Conservation (phyloP, 495 filamentous ascomycete genomes). For the Hypoxylon rickii region DNA sequence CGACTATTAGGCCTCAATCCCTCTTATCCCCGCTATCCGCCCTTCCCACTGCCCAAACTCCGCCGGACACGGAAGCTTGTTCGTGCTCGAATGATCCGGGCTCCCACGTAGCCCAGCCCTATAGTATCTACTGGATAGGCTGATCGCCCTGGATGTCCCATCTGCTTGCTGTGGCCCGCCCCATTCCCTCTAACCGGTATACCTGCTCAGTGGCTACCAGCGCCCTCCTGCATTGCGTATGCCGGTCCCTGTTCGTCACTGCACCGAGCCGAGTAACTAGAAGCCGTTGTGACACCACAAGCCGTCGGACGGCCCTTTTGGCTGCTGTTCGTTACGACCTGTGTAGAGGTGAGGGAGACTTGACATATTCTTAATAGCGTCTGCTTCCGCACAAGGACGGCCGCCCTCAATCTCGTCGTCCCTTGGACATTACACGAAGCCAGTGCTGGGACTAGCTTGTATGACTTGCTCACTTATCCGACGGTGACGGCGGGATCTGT, state of each 20-base stretch:
- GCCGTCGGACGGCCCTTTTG: slow-evolving; percentile 25
- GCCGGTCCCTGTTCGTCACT: slow-evolving; percentile 31
- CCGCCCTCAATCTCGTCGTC: slow-evolving; percentile 26
- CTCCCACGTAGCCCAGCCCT: slow-evolving; percentile 8
- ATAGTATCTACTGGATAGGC: slow-evolving; percentile 12
- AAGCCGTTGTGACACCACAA: slow-evolving; percentile 33
- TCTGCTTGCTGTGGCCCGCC: slow-evolving; percentile 15
- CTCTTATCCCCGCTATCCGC: slow-evolving; percentile 20
- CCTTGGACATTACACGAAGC: slow-evolving; percentile 33
- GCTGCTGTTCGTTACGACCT: slow-evolving; percentile 15
- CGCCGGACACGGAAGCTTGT: slow-evolving; percentile 15
- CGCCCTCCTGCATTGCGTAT: slow-evolving; percentile 29
- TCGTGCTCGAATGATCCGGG: slow-evolving; percentile 10
- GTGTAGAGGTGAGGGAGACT: slow-evolving; percentile 19
- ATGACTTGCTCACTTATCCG: slow-evolving; percentile 36
- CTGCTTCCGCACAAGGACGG: slow-evolving; percentile 18
- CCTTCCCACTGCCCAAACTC: slow-evolving; percentile 14
- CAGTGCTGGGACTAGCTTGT: slow-evolving; percentile 37
- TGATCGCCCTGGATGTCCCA: slow-evolving; percentile 21
- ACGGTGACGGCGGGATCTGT: slow-evolving; percentile 51
- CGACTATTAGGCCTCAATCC: slow-evolving; percentile 15
- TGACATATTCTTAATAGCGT: slow-evolving; percentile 13
- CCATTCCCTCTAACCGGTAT: slow-evolving; percentile 21
- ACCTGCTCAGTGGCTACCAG: slow-evolving; percentile 26
- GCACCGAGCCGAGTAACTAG: slow-evolving; percentile 36